Evolutionary conservation across 1,284 basidiomycete genomes (phyloP).

Genomic region (Fomitopsis schrenkii): DNA sequence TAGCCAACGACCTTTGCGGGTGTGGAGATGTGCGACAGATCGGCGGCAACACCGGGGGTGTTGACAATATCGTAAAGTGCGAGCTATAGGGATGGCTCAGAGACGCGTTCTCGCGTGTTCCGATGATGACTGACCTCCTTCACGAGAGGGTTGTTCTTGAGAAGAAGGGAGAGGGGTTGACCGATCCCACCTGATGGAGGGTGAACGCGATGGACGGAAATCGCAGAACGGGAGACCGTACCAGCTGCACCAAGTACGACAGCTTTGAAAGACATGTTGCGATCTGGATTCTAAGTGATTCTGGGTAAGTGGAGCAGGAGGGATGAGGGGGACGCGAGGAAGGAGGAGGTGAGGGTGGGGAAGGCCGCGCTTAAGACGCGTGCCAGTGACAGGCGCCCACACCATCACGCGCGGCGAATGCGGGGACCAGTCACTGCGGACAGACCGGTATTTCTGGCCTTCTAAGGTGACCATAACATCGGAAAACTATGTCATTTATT

Average conservation of each 20-base stretch:
- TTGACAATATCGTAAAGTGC: conserved; percentile 95
- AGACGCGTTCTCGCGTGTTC: neutral
- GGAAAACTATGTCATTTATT: no score
- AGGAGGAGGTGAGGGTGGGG: neutral
- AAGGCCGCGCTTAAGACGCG: neutral
- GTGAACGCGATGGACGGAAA: conserved; percentile 8
- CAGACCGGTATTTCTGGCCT: no score
- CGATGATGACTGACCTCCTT: conserved; percentile 50
- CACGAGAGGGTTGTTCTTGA: conserved; percentile 83
- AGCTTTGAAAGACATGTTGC: conserved; percentile 72
- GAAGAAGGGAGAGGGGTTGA: conserved; percentile 87
- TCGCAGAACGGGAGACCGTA: conserved; percentile 22
- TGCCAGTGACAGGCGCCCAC: neutral
- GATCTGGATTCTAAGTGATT: neutral
- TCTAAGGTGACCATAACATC: no score
- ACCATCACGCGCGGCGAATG: neutral
- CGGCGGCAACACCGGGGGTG: conserved; percentile 93
- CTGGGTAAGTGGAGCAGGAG: neutral
- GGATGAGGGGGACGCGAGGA: neutral
- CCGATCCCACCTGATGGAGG: conserved; percentile 77
- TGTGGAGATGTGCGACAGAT: conserved; percentile 87
- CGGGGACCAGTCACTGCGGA: neutral
- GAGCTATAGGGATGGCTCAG: conserved; percentile 43
- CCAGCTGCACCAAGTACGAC: conserved; percentile 92
- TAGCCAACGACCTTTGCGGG: conserved; percentile 78